These are phyloP conservation scores for Waltergamsia citrina DNA, from an alignment of 2,329 filamentous ascomycete species.

Conservation along the genomic window DNA sequence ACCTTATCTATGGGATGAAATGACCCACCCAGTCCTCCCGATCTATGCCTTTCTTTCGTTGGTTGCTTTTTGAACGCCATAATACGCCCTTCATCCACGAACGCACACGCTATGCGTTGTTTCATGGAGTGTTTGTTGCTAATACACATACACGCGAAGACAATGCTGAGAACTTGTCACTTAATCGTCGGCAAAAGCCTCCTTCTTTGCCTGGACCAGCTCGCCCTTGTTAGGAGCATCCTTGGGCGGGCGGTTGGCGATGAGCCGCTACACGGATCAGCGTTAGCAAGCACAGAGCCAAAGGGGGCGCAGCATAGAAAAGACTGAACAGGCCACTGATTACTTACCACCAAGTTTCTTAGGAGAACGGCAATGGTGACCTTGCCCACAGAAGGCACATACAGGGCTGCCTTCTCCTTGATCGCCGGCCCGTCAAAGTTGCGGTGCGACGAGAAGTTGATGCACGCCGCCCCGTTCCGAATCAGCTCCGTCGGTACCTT, in stretches of 20 bases:
- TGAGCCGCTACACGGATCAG: conserved; percentile 33
- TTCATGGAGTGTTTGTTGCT: no score
- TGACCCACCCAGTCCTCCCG: no score
- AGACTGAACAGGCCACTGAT: background rate
- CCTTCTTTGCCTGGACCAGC: conserved; percentile 22
- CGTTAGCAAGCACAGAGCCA: background rate
- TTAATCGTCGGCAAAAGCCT: conserved; percentile 30
- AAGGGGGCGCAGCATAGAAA: background rate
- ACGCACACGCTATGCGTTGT: no score
- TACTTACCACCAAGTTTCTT: conserved; percentile 75
- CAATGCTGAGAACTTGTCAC: no score
- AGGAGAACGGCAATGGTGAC: conserved; percentile 90
- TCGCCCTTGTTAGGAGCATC: conserved; percentile 18
- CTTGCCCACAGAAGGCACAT: conserved; percentile 94
- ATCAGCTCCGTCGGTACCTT: conserved; percentile 81
- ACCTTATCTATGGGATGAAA: no score
- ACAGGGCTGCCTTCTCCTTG: conserved; percentile 94
- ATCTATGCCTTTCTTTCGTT: no score
- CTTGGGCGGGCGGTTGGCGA: conserved; percentile 37
- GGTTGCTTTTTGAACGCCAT: no score
- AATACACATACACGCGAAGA: no score
- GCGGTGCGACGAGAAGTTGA: conserved; percentile 94
- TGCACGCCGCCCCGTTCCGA: conserved; percentile 88
- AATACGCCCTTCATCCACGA: no score
- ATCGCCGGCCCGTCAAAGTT: conserved; percentile 81